phyloP scores from a whole-genome alignment of 2,329 filamentous ascomycete species.

The Botrytis galanthina region DNA sequence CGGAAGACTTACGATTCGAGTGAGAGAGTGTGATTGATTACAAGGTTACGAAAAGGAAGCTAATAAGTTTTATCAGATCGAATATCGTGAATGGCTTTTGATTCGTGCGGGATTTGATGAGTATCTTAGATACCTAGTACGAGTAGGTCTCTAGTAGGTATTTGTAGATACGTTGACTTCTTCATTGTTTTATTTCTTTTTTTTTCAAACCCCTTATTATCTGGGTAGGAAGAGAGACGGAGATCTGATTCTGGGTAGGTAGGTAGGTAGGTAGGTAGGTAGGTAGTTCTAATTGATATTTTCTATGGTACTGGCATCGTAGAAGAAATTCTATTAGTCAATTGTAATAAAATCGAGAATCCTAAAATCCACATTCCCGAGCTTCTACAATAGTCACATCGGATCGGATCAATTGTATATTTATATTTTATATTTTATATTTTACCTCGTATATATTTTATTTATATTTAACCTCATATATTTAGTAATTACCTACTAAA shows the following conservation, averaged over 20 bases:
- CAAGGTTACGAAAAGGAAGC: neutral
- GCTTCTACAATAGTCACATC: neutral
- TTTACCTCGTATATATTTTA: too few relatives aligned
- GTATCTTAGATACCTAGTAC: neutral
- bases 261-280: too few relatives aligned
- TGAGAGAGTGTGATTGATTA: too few relatives aligned
- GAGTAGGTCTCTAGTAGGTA: neutral
- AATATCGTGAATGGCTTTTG: neutral
- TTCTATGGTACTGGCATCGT: too few relatives aligned
- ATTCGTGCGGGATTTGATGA: neutral
- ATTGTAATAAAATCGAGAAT: neutral
- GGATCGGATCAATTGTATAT: neutral
- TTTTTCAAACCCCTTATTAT: neutral
- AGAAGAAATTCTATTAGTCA: neutral
- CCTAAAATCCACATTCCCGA: neutral
- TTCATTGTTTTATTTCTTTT: neutral
- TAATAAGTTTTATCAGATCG: conserved; percentile 10
- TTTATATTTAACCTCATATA: too few relatives aligned
- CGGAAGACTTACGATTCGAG: too few relatives aligned
- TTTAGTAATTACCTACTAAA: too few relatives aligned
- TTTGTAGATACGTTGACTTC: neutral
- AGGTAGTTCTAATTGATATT: neutral
- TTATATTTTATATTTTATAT: neutral
- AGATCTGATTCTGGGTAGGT: too few relatives aligned
- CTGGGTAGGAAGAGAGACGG: neutral